Conservation (phyloP, 169 alveolate species). For the Eimeria acervulina region DNA sequence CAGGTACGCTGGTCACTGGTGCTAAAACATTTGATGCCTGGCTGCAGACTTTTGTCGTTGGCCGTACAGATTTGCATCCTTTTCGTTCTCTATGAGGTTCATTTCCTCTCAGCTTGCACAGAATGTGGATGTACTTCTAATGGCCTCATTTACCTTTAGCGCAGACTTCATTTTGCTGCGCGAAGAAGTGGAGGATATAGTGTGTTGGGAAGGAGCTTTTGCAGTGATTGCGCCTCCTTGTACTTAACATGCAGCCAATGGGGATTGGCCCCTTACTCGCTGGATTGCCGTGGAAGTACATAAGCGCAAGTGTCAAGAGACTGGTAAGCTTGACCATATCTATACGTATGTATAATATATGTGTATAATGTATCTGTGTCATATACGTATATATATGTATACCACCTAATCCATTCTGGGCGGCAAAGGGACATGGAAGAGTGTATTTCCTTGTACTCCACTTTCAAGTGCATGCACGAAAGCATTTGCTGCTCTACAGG, state of each 20-base stretch:
- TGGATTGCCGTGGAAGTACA: constrained; percentile 58
- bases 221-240: neutral
- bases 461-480: neutral
- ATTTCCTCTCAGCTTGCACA: neutral
- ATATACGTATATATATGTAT: too few species aligned
- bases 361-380: too few species aligned
- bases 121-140: neutral
- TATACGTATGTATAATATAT: too few species aligned
- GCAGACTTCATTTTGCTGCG: neutral
- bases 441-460: neutral
- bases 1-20: neutral
- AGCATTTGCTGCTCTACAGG: neutral
- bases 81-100: neutral
- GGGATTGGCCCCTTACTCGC: constrained; percentile 52
- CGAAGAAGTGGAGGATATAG: neutral
- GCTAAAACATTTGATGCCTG: neutral
- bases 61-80: neutral
- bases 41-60: neutral
- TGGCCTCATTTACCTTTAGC: neutral
- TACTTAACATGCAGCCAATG: constrained; percentile 6
- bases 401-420: neutral
- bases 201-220: neutral
- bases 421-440: neutral
- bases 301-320: constrained; percentile 1
- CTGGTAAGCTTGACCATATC: neutral